phyloP scores from a whole-genome alignment of 805 yeast genomes.

The Sugiyamaella smithiae region DNA sequence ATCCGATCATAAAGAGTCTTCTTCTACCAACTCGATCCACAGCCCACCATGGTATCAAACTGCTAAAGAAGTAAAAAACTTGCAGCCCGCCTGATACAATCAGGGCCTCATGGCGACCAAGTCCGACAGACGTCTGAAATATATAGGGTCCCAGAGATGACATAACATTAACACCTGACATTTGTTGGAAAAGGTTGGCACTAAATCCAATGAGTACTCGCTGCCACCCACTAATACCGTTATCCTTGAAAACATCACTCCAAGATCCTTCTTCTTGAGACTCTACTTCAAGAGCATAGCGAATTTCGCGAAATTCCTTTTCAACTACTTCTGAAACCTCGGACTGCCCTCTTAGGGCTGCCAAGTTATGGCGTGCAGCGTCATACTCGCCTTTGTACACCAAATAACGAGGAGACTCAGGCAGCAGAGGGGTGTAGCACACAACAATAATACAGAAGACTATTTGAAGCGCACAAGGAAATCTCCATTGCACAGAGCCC shows the following conservation, averaged over 20 bases:
- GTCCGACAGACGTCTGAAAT: slow-evolving; percentile 82
- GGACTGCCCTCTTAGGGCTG: background rate
- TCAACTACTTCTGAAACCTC: background rate
- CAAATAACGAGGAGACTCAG: slow-evolving; percentile 88
- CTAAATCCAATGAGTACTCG: slow-evolving; percentile 2
- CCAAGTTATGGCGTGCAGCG: slow-evolving; percentile 79
- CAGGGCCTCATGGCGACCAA: slow-evolving; percentile 69
- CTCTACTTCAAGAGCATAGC: slow-evolving; percentile 76
- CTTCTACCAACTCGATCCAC: slow-evolving; percentile 62
- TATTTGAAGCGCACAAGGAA: slow-evolving; percentile 22
- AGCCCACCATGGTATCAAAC: slow-evolving; percentile 49
- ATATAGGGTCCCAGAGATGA: slow-evolving; percentile 42
- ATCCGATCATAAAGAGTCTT: slow-evolving; percentile 61
- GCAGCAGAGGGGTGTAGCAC: slow-evolving; percentile 47
- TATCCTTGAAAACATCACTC: slow-evolving; percentile 6
- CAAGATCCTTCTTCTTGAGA: slow-evolving; percentile 3
- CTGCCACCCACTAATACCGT: slow-evolving; percentile 6
- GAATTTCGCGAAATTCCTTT: slow-evolving; percentile 64
- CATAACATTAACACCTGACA: slow-evolving; percentile 49
- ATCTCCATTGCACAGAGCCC: slow-evolving; percentile 16
- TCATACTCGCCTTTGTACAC: slow-evolving; percentile 66
- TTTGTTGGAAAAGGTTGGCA: slow-evolving; percentile 4
- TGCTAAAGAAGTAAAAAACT: slow-evolving; percentile 54
- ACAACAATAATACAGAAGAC: slow-evolving; percentile 39
- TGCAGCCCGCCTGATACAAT: slow-evolving; percentile 15